Conservation (phyloP, 371 early-diverging fungal genomes). For the Umbelopsis sp. region DNA sequence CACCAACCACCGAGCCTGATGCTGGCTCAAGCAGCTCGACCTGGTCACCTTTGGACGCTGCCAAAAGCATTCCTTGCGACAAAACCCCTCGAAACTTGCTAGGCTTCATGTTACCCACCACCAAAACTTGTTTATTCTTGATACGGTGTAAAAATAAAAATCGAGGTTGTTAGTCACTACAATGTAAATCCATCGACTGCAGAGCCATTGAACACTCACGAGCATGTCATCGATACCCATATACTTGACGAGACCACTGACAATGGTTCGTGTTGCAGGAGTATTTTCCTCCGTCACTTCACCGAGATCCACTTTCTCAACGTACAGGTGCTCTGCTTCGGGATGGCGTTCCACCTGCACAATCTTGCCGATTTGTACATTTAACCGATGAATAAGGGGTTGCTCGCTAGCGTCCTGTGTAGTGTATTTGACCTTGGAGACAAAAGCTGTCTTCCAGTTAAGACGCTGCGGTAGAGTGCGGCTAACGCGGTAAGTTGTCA, state of each 20-base stretch:
- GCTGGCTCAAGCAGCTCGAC: constrained; percentile 56
- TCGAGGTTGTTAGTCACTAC: too few relatives aligned
- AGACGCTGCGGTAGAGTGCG: not conserved
- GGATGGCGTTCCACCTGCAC: constrained; percentile 67
- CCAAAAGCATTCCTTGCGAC: constrained; percentile 66
- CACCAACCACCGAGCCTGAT: constrained; percentile 44
- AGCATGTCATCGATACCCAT: constrained; percentile 55
- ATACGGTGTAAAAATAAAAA: not conserved
- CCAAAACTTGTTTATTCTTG: constrained; percentile 51
- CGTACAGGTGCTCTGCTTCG: constrained; percentile 74
- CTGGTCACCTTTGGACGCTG: constrained; percentile 41
- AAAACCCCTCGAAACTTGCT: constrained; percentile 61
- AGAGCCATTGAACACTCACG: constrained; percentile 23
- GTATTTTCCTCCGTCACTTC: constrained; percentile 45
- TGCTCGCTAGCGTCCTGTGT: not conserved
- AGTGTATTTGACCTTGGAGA: not conserved
- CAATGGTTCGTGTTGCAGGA: constrained; percentile 67
- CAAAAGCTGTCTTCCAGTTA: too few relatives aligned
- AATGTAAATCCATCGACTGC: too few relatives aligned
- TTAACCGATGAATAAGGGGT: constrained; percentile 54
- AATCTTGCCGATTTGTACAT: constrained; percentile 80
- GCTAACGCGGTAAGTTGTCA: not conserved
- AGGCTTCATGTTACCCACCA: constrained; percentile 64
- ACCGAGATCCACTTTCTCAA: constrained; percentile 78
- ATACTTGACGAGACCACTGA: constrained; percentile 74